A percentile compares a stretch with the other conserved stretches of the same genome.
Conservation (phyloP, 345 rosid species). For the Gossypium turneri region DNA sequence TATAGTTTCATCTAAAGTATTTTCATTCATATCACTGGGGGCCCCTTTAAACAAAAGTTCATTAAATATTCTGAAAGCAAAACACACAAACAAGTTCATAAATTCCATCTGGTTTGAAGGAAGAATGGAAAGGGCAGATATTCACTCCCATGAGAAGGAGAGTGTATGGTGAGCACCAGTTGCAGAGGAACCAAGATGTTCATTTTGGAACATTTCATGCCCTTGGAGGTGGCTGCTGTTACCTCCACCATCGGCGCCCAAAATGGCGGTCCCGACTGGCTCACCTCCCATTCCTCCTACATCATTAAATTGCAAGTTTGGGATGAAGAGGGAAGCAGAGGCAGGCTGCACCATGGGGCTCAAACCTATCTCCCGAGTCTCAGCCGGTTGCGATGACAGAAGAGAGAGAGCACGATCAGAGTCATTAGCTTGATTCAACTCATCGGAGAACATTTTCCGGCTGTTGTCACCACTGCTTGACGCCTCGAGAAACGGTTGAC, state of each 20-base stretch:
- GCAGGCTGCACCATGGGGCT: conserved; percentile 38
- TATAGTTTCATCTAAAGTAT: neutral
- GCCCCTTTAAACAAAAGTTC: neutral
- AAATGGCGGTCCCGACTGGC: conserved; percentile 23
- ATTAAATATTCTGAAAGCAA: neutral
- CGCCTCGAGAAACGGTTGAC: conserved; percentile 23
- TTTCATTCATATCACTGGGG: neutral
- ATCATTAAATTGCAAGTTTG: conserved; percentile 33
- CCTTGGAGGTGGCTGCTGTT: conserved; percentile 25
- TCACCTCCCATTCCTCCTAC: conserved; percentile 34
- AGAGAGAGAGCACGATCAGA: conserved; percentile 76
- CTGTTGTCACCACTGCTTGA: conserved; percentile 26
- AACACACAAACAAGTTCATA: neutral
- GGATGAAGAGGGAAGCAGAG: conserved; percentile 35
- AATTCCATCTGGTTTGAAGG: conserved; percentile 2
- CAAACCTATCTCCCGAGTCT: conserved; percentile 36
- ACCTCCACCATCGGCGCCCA: conserved; percentile 32
- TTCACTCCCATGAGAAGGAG: conserved; percentile 63
- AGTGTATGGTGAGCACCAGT: conserved; percentile 42
- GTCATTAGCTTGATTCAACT: conserved; percentile 25
- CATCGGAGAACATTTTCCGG: conserved; percentile 37
- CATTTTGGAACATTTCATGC: conserved; percentile 30
- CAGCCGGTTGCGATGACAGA: conserved; percentile 66
- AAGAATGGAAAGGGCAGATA: conserved; percentile 12
- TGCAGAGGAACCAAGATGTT: conserved; percentile 40